phyloP scores from a whole-genome alignment of 495 filamentous ascomycete genomes.

The Trichoderma reesei region DNA sequence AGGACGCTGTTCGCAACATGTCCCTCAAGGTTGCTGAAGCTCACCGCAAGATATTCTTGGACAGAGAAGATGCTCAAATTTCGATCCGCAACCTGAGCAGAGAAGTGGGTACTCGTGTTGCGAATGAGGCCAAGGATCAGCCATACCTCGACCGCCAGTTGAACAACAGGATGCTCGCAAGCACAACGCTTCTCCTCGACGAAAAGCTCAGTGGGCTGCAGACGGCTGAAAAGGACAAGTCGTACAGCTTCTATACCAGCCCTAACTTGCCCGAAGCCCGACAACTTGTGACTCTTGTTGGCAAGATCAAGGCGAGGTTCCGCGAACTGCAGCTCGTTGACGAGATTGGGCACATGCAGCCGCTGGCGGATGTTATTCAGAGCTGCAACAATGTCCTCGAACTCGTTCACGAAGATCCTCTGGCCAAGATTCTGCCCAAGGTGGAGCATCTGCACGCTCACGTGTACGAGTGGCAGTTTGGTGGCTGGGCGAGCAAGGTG shows the following conservation, averaged over 20 bases:
- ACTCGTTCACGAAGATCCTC: conserved; percentile 70
- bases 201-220: conserved; percentile 45
- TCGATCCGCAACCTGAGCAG: conserved; percentile 30
- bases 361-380: conserved; percentile 61
- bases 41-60: conserved; percentile 41
- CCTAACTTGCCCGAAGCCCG: conserved; percentile 63
- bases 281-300: conserved; percentile 55
- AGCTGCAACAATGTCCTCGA: conserved; percentile 64
- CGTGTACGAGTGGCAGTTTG: conserved; percentile 84
- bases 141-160: conserved; percentile 25
- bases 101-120: conserved; percentile 25
- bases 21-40: conserved; percentile 34
- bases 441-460: conserved; percentile 73
- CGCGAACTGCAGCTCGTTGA: conserved; percentile 51
- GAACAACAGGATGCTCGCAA: conserved; percentile 49
- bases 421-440: conserved; percentile 73
- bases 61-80: conserved; percentile 22
- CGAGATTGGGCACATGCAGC: conserved; percentile 47
- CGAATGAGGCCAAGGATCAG: conserved; percentile 17
- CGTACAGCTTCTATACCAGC: conserved; percentile 86
- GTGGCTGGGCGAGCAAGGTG: conserved; percentile 67
- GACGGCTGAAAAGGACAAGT: conserved; percentile 20
- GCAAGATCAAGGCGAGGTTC: conserved; percentile 59
- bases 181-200: conserved; percentile 53
- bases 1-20: conserved; percentile 30